Base-by-base conservation (phyloP, 2,329 filamentous ascomycete genomes). In the Stagonosporopsis cucurbitacearum region DNA sequence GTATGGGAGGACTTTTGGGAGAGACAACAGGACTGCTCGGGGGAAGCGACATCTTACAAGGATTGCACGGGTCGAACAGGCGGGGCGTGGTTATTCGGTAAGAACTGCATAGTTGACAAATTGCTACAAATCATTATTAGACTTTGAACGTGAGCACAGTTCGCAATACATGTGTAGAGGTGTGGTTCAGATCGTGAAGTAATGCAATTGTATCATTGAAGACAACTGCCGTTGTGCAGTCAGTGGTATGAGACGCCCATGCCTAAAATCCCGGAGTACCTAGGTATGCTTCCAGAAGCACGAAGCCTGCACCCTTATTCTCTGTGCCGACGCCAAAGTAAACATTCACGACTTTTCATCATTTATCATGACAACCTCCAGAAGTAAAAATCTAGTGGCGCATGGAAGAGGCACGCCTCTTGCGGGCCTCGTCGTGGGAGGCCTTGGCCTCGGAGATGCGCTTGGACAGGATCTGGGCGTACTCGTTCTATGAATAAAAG, bases 381-480 rank as follows among this genome's bases (percentile, higher is more conserved):
- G 52, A 32, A 46, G 41, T 20, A 45, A 5, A 35, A 17, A 53
- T 57, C 71, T 75, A 75, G 64, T 75, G 73, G 70, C 65, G 74
- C 71, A 75, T 73, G 76, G 94, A 97, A 80, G 91, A 96, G 74
- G 94, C 94, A 79, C 95, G 88, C 80, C 95, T 89, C 92, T 98
- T 98, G 85, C 92, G 91, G 80, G 89, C 84, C 84, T 98, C 94
- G 74, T 88, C 88, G 86, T 95, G 94, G 82, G 89, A 88, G 78
- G 90, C 85, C 88, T 97, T 96, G 85, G 92, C 90, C 86, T 99
- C 95, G 78, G 88, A 85, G 76, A 98, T 91, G 84, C 95, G 95
- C 90, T 95, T 96, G 84, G 95, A 92, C 65, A 99, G 87, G 80
- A 98, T 82, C 82, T 94, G 88, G 73, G 93, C 89, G 82, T 99